Evolutionary conservation across 2,329 filamentous ascomycete species (phyloP).

Genomic region (Aquanectria penicillioides): DNA sequence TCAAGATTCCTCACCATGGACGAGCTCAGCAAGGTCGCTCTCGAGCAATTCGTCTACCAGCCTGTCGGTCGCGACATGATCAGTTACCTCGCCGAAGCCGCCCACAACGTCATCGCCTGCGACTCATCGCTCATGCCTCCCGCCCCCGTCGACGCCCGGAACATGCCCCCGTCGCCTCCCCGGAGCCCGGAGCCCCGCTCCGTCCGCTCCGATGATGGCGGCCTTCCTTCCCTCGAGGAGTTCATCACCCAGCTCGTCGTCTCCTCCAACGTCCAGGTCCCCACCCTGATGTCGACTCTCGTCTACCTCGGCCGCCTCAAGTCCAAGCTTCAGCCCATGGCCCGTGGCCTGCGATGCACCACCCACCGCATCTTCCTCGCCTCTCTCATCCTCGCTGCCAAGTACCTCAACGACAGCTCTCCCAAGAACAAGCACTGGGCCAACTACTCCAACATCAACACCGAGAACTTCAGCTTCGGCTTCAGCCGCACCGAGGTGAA

Average conservation of each 20-base stretch:
- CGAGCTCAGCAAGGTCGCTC: conserved; percentile 76
- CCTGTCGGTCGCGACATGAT: conserved; percentile 83
- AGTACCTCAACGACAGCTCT: conserved; percentile 98
- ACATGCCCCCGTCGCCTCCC: conserved; percentile 61
- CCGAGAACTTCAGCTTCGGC: conserved; percentile 75
- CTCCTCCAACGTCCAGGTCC: conserved; percentile 95
- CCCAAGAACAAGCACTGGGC: conserved; percentile 99
- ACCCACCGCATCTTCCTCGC: conserved; percentile 98
- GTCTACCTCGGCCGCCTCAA: conserved; percentile 91
- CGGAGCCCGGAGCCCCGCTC: conserved; percentile 59
- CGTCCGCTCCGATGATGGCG: conserved; percentile 58
- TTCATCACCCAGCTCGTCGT: conserved; percentile 94
- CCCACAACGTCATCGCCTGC: conserved; percentile 82
- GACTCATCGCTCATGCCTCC: conserved; percentile 69
- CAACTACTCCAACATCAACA: conserved; percentile 84
- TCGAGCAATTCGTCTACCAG: conserved; percentile 83
- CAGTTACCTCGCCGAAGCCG: conserved; percentile 77
- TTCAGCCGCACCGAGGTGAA: conserved; percentile 97
- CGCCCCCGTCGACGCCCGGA: conserved; percentile 46
- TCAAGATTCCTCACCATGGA: conserved; percentile 58
- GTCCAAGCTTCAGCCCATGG: conserved; percentile 87
- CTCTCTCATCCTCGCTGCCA: conserved; percentile 85
- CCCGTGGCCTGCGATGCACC: conserved; percentile 95
- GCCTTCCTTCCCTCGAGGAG: conserved; percentile 82
- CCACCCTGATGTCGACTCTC: conserved; percentile 95